A percentile compares a stretch with the other conserved stretches of the same genome.
phyloP scores from a whole-genome alignment of 805 yeast species.

The Blastobotrys robertii region DNA sequence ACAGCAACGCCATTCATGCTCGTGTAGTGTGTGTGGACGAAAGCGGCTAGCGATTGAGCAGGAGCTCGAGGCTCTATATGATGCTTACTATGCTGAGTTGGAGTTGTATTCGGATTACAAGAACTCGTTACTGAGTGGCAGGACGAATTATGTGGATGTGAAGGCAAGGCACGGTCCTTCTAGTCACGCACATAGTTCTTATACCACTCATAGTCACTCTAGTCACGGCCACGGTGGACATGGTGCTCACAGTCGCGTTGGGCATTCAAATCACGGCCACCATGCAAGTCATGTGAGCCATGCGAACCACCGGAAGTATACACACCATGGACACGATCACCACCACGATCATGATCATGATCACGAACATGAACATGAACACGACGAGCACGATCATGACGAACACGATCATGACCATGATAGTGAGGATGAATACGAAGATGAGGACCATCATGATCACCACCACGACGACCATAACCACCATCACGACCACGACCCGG shows the following conservation, averaged over 20 bases:
- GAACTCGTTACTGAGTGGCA: background rate
- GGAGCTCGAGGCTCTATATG: conserved; percentile 66
- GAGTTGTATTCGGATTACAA: conserved; percentile 16
- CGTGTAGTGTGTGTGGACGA: conserved; percentile 71
- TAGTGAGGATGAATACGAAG: conserved; percentile 7
- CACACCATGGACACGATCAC: conserved; percentile 6
- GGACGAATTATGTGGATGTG: no score
- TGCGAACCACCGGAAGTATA: background rate
- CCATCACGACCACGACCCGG: conserved; percentile 4
- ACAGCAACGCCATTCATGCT: conserved; percentile 49
- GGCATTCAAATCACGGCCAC: no score
- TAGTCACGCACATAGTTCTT: no score
- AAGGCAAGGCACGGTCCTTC: no score
- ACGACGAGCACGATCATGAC: conserved; percentile 7
- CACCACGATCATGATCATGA: conserved; percentile 9
- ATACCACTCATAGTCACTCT: no score
- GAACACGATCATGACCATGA: conserved; percentile 7
- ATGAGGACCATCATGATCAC: conserved; percentile 3
- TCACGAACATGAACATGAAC: conserved; percentile 8
- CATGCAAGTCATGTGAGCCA: conserved; percentile 1
- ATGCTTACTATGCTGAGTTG: conserved; percentile 50
- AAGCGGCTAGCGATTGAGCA: conserved; percentile 62
- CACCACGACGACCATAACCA: conserved; percentile 6
- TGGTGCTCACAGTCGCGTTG: conserved; percentile 2
- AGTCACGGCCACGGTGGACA: no score